A percentile compares a stretch with the other conserved stretches of the same genome.
Conservation (phyloP, 139 green algal genomes). For the Parachlorella kessleri region DNA sequence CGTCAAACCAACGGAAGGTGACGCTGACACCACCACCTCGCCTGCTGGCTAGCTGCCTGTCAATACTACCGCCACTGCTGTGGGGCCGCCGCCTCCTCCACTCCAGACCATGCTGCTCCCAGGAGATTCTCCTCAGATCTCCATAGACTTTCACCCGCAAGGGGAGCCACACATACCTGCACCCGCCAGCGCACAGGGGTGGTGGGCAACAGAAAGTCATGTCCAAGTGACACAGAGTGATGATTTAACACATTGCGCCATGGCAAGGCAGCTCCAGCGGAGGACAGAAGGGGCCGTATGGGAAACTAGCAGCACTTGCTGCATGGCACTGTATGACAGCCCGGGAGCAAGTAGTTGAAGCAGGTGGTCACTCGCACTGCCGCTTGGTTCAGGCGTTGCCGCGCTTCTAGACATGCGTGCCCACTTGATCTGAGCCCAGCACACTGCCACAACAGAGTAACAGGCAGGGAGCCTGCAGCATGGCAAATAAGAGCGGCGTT, state of each 20-base stretch:
- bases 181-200: too few relatives aligned
- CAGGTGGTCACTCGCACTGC: background rate
- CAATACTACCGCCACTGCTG: too few relatives aligned
- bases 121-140: background rate
- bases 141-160: conserved; percentile 39
- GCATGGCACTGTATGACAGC: background rate
- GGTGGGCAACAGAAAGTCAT: background rate
- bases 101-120: background rate
- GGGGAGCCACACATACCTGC: conserved; percentile 45
- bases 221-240: background rate
- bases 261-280: background rate
- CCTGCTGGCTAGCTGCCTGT: background rate
- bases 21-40: conserved; percentile 19
- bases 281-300: too few relatives aligned
- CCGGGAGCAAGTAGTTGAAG: background rate
- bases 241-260: background rate
- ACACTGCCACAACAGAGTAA: background rate
- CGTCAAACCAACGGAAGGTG: conserved; percentile 1
- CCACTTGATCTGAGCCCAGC: background rate
- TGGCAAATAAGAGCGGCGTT: too few relatives aligned
- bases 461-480: background rate
- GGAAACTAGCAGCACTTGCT: background rate
- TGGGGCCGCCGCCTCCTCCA: background rate
- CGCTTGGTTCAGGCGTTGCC: background rate
- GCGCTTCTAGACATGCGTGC: background rate